Evolutionary conservation across 768 basidiomycete species (phyloP), one percentile per base, ranked within the genome.

Genomic region (Russula ochroleuca): DNA sequence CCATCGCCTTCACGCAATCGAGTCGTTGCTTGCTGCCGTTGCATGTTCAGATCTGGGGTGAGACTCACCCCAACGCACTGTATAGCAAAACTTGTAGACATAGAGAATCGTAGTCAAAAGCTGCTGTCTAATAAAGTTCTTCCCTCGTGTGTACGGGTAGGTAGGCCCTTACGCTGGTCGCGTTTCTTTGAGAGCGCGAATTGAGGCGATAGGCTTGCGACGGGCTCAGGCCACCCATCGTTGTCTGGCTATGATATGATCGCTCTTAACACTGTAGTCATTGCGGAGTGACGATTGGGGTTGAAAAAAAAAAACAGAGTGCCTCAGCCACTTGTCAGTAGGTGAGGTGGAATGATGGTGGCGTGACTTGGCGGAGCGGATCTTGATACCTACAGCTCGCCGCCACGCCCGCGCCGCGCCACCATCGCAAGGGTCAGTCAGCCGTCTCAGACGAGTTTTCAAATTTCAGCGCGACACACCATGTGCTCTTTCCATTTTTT

Each of bases 291-390:
- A 49, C 57, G 14, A 31, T 38, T 40, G 4, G 31, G n/a, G 38
- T 15, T 5, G 48, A 5, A 9, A 19, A 48, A 48, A n/a, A n/a
- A n/a, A n/a, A n/a, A n/a, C n/a, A 41, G 31, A 11, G 31, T 33
- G 31, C 51, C 28, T 43, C 40, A 23, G 38, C 21, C 31, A 15
- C 14, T 13, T 35, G 15, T 28, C 28, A 28, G 5, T 28, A 5
- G 5, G 28, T 28, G 28, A 25, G 25, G 23, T 19, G 28, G 19
- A 53, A 54, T 61, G 48, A 43, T 57, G 61, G 55, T 62, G 47
- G 61, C 60, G 60, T 28, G 28, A 28, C 28, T 28, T 61, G 59
- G 15, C 21, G 17, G 25, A 47, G n/a, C 45, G 35, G 35, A 47
- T 21, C 45, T 21, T 43, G 40, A 40, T 15, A 40, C 40, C 41